phyloP scores from a whole-genome alignment of 1,139 yeast species.

The Scheffersomyces illinoinensis region DNA sequence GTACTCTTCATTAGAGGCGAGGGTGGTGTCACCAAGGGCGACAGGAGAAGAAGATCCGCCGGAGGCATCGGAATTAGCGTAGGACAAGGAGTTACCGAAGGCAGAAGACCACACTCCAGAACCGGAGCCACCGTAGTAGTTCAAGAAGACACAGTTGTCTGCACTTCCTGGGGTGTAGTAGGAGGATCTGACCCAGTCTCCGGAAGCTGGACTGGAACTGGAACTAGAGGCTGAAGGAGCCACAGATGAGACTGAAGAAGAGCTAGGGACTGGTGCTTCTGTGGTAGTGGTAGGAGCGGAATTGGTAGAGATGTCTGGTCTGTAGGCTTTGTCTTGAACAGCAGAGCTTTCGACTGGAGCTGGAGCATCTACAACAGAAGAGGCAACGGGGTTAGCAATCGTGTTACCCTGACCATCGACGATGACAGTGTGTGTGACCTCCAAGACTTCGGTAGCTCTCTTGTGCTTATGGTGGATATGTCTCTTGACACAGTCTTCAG shows the following conservation, averaged over 20 bases:
- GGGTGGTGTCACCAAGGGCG: conserved; percentile 50
- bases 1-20: conserved; percentile 60
- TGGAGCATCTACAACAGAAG: conserved; percentile 10
- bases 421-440: conserved; percentile 74
- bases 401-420: conserved; percentile 57
- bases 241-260: conserved; percentile 8
- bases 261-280: conserved; percentile 3
- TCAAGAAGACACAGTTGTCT: conserved; percentile 24
- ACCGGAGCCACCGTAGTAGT: conserved; percentile 28
- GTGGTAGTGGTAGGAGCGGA: conserved; percentile 12
- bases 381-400: conserved; percentile 30
- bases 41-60: conserved; percentile 43
- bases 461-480: conserved; percentile 66
- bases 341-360: conserved; percentile 20
- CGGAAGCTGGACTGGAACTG: conserved; percentile 14
- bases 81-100: conserved; percentile 28
- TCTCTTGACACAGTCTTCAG: conserved; percentile 40
- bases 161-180: conserved; percentile 27
- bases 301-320: conserved; percentile 11
- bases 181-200: conserved; percentile 26
- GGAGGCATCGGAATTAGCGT: conserved; percentile 41
- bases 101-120: conserved; percentile 27
- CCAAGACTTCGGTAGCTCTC: conserved; percentile 59
- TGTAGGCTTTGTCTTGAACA: conserved; percentile 13
- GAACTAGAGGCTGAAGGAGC: conserved; percentile 9